phyloP scores from a whole-genome alignment of 176 grass and related monocot species.

The Tillandsia fasciculata region DNA sequence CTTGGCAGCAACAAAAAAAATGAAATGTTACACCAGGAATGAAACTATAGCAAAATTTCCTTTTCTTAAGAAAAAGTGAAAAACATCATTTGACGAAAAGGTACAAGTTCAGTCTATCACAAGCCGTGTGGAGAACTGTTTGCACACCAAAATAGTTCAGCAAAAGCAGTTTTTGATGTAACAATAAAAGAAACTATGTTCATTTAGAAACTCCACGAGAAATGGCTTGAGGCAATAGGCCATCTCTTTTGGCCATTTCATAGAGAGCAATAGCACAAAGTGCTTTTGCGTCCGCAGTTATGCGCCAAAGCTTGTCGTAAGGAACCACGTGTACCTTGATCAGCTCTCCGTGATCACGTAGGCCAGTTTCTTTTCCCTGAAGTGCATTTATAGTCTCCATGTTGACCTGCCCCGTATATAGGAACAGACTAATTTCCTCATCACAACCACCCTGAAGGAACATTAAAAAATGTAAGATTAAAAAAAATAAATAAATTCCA shows the following conservation, averaged over 20 bases:
- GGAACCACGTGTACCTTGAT: conserved; percentile 67
- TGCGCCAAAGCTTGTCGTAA: conserved; percentile 56
- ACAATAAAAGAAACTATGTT: background rate
- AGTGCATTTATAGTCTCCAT: conserved; percentile 49
- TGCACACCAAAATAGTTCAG: background rate
- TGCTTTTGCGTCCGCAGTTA: conserved; percentile 47
- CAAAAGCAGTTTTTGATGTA: background rate
- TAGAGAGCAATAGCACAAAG: conserved; percentile 80
- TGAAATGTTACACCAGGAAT: background rate
- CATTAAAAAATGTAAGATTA: background rate
- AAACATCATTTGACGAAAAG: background rate
- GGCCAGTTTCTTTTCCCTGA: conserved; percentile 78
- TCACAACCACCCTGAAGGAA: conserved; percentile 62
- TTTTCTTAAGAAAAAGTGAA: background rate
- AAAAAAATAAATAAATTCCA: background rate
- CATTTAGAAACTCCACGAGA: background rate
- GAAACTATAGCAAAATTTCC: background rate
- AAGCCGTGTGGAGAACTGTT: background rate
- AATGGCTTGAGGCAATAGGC: conserved; percentile 27
- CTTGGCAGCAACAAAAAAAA: background rate
- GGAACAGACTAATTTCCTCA: conserved; percentile 69
- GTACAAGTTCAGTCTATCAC: background rate
- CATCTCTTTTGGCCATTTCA: conserved; percentile 78
- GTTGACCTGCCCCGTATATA: conserved; percentile 37
- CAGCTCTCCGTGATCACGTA: conserved; percentile 74